Conservation (phyloP, 2,329 filamentous ascomycete genomes). For the Aspergillus pseudonomiae region DNA sequence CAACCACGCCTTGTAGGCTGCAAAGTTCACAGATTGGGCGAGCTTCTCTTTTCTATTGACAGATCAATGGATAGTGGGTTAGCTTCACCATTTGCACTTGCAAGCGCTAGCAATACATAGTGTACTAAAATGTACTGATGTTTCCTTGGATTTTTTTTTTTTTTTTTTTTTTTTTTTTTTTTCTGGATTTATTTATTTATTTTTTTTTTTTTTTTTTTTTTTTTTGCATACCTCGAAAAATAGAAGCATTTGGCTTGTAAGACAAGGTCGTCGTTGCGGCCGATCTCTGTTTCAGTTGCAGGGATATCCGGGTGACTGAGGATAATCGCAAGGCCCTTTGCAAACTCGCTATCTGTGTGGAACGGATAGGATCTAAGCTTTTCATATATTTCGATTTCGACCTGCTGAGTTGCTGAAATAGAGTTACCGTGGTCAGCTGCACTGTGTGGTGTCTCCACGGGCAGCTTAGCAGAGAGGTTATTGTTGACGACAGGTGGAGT, state of each 20-base stretch:
- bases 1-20: slow-evolving; percentile 69
- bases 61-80: neutral
- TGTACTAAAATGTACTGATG: too few species aligned
- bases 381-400: slow-evolving; percentile 30
- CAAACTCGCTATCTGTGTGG: slow-evolving; percentile 47
- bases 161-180: neutral
- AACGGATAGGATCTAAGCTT: slow-evolving; percentile 45
- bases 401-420: slow-evolving; percentile 11
- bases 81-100: neutral
- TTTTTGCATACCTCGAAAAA: slow-evolving; percentile 44
- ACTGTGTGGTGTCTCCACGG: neutral
- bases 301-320: slow-evolving; percentile 45
- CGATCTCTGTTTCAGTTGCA: slow-evolving; percentile 43
- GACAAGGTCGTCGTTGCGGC: slow-evolving; percentile 45
- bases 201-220: neutral
- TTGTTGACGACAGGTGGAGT: neutral
- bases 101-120: neutral
- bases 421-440: neutral
- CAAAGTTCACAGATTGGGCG: slow-evolving; percentile 61
- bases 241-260: slow-evolving; percentile 53
- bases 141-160: too few species aligned
- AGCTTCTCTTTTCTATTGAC: slow-evolving; percentile 41
- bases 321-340: slow-evolving; percentile 50
- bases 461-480: neutral
- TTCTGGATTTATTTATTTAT: too few species aligned